Conservation (phyloP, 352 stramenopile genomes). For the Globisporangium middletonii region DNA sequence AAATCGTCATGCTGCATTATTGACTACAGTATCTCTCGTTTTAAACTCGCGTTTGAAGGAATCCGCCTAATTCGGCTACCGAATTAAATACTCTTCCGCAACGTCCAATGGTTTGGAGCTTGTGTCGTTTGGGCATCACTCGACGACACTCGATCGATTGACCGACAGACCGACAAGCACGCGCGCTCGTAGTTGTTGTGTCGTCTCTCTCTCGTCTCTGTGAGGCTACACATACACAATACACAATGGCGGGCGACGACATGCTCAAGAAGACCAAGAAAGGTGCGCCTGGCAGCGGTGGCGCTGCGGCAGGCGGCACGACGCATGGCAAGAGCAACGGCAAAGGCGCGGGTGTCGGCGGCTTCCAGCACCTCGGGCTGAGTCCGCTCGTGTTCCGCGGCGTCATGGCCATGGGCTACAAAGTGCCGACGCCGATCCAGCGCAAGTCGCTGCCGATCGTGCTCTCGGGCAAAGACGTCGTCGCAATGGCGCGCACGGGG, state of each 20-base stretch:
- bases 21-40: no score
- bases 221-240: background rate
- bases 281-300: slow-evolving; percentile 9
- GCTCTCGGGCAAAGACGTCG: slow-evolving; percentile 94
- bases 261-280: slow-evolving; percentile 56
- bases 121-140: no score
- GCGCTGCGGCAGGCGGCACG: slow-evolving; percentile 21
- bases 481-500: slow-evolving; percentile 98
- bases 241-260: slow-evolving; percentile 55
- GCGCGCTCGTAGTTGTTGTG: background rate
- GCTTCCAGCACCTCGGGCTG: slow-evolving; percentile 85
- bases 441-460: slow-evolving; percentile 96
- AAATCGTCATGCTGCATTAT: no score
- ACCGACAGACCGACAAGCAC: no score
- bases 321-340: slow-evolving; percentile 76
- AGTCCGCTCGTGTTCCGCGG: slow-evolving; percentile 71
- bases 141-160: no score
- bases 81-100: no score
- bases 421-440: slow-evolving; percentile 98
- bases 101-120: no score
- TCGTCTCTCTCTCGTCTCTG: background rate
- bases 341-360: slow-evolving; percentile 65
- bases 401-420: slow-evolving; percentile 94
- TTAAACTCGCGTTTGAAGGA: no score
- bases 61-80: no score